phyloP scores from a whole-genome alignment of 345 rosid genomes.

The Eucalyptus victrix region DNA sequence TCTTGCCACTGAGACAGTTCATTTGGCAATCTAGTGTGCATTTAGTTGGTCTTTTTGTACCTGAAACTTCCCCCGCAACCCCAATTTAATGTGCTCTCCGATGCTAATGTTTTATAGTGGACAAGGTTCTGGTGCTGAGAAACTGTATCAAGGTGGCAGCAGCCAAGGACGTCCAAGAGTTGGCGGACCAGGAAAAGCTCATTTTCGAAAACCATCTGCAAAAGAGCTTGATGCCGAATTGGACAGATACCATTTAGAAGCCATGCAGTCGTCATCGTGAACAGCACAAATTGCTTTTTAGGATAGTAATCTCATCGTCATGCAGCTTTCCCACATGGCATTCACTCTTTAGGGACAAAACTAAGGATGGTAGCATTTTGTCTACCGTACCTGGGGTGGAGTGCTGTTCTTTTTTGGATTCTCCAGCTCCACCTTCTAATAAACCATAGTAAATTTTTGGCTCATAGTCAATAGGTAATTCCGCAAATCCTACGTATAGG shows the following conservation, averaged over 20 bases:
- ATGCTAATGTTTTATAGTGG: not conserved
- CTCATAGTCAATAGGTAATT: not conserved
- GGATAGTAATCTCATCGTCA: not conserved
- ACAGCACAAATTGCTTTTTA: not conserved
- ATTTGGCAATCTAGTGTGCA: not conserved
- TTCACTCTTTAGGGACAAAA: not conserved
- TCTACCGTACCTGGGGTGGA: not conserved
- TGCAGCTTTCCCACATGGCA: not conserved
- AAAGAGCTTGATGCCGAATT: constrained; percentile 62
- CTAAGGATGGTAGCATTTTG: not conserved
- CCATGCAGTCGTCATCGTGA: constrained; percentile 4
- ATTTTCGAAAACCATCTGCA: constrained; percentile 17
- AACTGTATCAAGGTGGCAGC: not conserved
- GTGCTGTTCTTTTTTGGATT: not conserved
- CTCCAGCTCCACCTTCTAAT: not conserved
- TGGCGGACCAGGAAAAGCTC: constrained; percentile 1
- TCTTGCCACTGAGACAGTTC: not conserved
- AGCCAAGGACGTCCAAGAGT: constrained; percentile 4
- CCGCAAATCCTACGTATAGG: not conserved
- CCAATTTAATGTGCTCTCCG: not conserved
- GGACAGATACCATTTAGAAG: constrained; percentile 37
- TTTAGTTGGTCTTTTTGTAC: not conserved
- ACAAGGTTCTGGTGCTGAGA: constrained; percentile 1
- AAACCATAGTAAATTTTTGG: not conserved
- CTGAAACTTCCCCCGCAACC: not conserved